Conservation (phyloP, 768 basidiomycete species). For the Tricholoma furcatifolium region DNA sequence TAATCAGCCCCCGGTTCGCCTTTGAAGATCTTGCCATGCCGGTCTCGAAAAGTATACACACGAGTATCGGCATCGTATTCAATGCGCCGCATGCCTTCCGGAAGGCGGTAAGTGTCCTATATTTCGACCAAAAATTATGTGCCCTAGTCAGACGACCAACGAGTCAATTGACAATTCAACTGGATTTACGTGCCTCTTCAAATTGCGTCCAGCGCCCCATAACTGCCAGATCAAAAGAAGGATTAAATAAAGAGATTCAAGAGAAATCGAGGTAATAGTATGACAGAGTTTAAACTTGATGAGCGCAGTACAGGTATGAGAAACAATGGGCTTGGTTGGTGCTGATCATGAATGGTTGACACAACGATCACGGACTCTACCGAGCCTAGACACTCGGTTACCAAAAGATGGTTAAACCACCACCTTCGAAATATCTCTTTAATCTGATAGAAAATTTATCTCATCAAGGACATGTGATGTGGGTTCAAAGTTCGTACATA, state of each 20-base stretch:
- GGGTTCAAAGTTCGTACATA: slow-evolving; percentile 4
- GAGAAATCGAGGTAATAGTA: background rate
- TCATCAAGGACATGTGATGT: background rate
- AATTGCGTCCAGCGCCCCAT: slow-evolving; percentile 33
- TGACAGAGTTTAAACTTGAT: background rate
- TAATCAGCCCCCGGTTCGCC: slow-evolving; percentile 44
- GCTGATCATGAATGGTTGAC: background rate
- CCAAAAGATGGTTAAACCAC: background rate
- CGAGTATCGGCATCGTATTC: slow-evolving; percentile 54
- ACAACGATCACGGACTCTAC: background rate
- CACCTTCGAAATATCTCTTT: background rate
- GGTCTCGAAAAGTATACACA: slow-evolving; percentile 50
- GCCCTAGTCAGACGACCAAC: background rate
- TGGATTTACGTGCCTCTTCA: slow-evolving; percentile 31
- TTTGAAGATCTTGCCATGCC: slow-evolving; percentile 41
- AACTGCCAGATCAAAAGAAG: background rate
- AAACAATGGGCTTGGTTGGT: background rate
- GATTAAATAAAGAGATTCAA: background rate
- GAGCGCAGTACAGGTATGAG: background rate
- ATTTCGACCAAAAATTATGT: background rate
- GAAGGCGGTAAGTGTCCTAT: slow-evolving; percentile 39
- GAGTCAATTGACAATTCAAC: background rate
- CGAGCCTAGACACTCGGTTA: background rate
- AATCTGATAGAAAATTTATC: no score
- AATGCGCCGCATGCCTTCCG: slow-evolving; percentile 47